These are phyloP conservation scores for Scheffersomyces segobiensis DNA, from an alignment of 1,139 yeast species.

Conservation along the genomic window DNA sequence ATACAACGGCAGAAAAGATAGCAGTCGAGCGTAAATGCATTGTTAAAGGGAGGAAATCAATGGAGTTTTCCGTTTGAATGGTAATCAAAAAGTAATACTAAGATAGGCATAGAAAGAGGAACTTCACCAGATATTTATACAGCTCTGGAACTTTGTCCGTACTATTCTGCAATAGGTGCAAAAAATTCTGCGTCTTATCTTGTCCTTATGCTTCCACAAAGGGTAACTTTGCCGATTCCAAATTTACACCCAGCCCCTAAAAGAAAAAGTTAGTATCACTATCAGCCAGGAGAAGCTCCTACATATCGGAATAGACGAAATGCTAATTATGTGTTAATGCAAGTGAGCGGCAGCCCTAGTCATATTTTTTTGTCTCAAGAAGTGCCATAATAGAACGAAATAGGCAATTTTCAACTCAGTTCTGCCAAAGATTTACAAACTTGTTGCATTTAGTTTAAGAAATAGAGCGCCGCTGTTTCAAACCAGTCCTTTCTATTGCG, in stretches of 20 bases:
- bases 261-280: background rate
- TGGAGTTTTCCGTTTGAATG: background rate
- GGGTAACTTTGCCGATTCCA: background rate
- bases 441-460: background rate
- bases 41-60: background rate
- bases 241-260: background rate
- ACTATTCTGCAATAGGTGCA: background rate
- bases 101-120: background rate
- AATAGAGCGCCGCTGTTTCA: background rate
- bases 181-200: background rate
- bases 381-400: background rate
- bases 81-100: background rate
- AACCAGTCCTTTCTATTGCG: background rate
- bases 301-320: background rate
- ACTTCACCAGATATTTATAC: background rate
- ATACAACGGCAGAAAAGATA: conserved; percentile 11
- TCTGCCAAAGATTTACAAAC: background rate
- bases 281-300: background rate
- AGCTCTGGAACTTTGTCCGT: background rate
- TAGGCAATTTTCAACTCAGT: background rate
- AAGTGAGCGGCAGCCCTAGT: background rate
- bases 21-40: conserved; percentile 6
- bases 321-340: background rate
- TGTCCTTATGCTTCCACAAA: background rate
- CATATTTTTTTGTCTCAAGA: background rate